Evolutionary conservation across 306 rosid species (phyloP).

Genomic region (Cucurbita pepo): DNA sequence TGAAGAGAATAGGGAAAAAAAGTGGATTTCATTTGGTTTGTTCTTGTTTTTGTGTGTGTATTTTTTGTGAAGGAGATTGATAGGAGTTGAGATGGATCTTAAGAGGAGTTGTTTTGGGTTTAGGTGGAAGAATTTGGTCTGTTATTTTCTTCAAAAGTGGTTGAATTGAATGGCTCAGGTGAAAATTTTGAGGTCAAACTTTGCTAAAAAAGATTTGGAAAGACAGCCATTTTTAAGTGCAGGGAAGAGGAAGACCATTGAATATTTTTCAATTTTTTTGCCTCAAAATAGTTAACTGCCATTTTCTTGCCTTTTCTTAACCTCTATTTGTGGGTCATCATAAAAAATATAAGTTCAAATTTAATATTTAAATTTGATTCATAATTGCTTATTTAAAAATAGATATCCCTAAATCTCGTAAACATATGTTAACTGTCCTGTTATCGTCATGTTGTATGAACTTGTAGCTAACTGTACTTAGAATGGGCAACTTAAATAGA

Average conservation of each 20-base stretch:
- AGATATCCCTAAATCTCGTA: too few relatives aligned
- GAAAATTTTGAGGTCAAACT: slow-evolving; percentile 21
- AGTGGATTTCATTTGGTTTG: background rate
- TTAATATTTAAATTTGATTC: too few relatives aligned
- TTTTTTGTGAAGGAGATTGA: slow-evolving; percentile 15
- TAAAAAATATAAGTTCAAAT: too few relatives aligned
- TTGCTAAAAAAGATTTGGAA: slow-evolving; percentile 20
- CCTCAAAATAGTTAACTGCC: too few relatives aligned
- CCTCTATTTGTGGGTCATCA: too few relatives aligned
- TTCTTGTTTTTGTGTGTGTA: background rate
- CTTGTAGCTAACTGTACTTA: too few relatives aligned
- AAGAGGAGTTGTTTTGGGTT: slow-evolving; percentile 10
- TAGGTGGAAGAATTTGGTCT: background rate
- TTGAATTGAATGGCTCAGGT: slow-evolving; percentile 38
- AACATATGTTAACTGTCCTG: too few relatives aligned
- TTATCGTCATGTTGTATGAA: too few relatives aligned
- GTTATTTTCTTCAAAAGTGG: background rate
- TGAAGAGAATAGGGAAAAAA: slow-evolving; percentile 4
- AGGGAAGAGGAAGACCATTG: background rate
- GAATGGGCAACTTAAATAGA: too few relatives aligned
- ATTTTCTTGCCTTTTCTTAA: too few relatives aligned
- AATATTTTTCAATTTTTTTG: background rate
- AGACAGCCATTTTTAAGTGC: background rate
- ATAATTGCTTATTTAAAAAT: too few relatives aligned
- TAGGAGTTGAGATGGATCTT: slow-evolving; percentile 31